Evolutionary conservation across 495 filamentous ascomycete species (phyloP).

Genomic region (Hypomontagnella submonticulosa): DNA sequence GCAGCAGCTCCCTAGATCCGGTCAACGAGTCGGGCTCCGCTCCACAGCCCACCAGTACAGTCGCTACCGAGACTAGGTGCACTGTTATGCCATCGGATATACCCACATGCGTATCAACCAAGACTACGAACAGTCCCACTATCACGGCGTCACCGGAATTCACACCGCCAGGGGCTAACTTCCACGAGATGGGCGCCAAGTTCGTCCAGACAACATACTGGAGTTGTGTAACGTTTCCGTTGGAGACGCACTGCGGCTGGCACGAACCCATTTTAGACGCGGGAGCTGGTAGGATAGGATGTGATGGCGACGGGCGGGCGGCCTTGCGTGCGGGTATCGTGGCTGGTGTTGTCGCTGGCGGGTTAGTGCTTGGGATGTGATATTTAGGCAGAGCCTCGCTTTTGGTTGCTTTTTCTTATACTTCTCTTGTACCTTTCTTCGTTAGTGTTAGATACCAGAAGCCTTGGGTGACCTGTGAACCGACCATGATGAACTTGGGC

Average conservation of each 20-base stretch:
- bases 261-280: conserved; percentile 56
- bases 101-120: conserved; percentile 6
- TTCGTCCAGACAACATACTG: conserved; percentile 57
- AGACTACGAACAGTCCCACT: conserved; percentile 11
- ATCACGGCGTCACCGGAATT: conserved; percentile 37
- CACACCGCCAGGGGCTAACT: conserved; percentile 23
- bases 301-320: conserved; percentile 18
- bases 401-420: background rate
- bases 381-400: background rate
- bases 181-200: conserved; percentile 39
- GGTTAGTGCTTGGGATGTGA: conserved; percentile 34
- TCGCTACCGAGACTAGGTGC: conserved; percentile 5
- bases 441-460: conserved; percentile 15
- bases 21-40: background rate
- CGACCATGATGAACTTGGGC: conserved; percentile 6
- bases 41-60: background rate
- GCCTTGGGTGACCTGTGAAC: conserved; percentile 10
- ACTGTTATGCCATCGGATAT: conserved; percentile 11
- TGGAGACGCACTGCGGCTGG: conserved; percentile 55
- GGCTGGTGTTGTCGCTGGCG: conserved; percentile 36
- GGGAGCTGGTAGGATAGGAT: conserved; percentile 20
- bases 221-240: conserved; percentile 50
- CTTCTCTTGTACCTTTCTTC: conserved; percentile 1
- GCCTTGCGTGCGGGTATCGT: conserved; percentile 31
- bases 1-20: background rate